Conservation (phyloP, 768 basidiomycete species). For the Terana coerulea region DNA sequence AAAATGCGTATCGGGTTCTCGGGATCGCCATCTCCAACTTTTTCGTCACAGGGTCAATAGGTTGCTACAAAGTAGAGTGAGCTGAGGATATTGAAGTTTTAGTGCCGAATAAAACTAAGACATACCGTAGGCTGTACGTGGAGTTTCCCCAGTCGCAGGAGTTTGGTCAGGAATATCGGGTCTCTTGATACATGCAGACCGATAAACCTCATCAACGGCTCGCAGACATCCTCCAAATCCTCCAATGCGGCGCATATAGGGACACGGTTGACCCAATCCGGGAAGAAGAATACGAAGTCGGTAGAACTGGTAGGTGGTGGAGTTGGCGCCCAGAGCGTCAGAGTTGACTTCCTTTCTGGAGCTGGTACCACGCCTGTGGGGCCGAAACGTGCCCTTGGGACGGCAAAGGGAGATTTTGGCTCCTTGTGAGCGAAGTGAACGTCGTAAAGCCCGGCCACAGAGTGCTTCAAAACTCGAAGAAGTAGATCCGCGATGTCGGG, state of each 20-base stretch:
- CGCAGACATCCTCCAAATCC: constrained; percentile 71
- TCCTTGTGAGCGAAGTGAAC: constrained; percentile 44
- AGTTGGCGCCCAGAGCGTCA: constrained; percentile 77
- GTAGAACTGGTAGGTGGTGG: constrained; percentile 72
- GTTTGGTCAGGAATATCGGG: constrained; percentile 71
- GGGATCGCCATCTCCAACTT: constrained; percentile 49
- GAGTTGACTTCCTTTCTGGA: constrained; percentile 53
- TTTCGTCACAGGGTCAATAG: constrained; percentile 59
- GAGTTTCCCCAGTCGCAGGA: constrained; percentile 70
- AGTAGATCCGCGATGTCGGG: constrained; percentile 86
- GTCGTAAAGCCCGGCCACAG: constrained; percentile 67
- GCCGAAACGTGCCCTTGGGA: constrained; percentile 62
- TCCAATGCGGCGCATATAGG: constrained; percentile 60
- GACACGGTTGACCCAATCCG: constrained; percentile 71
- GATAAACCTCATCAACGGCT: constrained; percentile 76
- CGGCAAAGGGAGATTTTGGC: constrained; percentile 56
- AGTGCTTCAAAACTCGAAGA: constrained; percentile 67
- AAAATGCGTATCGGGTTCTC: constrained; percentile 63
- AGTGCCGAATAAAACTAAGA: neutral
- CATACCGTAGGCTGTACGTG: constrained; percentile 56
- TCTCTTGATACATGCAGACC: constrained; percentile 81
- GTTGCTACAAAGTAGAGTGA: constrained; percentile 29
- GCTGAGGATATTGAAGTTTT: neutral
- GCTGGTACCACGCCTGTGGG: constrained; percentile 49
- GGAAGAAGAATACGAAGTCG: constrained; percentile 91